A percentile compares a stretch with the other conserved stretches of the same genome.
Evolutionary conservation across 129 eudicot species (phyloP).

Genomic region (Saussurea involucrata): DNA sequence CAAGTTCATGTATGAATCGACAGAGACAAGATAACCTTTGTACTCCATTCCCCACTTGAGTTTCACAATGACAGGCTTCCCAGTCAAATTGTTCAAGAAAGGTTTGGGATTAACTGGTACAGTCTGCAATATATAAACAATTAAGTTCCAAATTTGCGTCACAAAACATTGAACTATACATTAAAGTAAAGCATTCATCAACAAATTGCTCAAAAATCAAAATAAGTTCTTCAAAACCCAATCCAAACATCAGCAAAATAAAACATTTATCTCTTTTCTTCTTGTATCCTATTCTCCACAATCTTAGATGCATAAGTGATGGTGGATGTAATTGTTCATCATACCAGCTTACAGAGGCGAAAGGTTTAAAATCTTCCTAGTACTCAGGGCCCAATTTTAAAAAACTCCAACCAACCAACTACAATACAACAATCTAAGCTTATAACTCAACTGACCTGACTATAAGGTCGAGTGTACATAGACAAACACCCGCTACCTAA

Average conservation of each 20-base stretch:
- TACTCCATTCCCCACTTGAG: slow-evolving; percentile 96
- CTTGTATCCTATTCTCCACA: not conserved
- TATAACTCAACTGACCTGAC: not conserved
- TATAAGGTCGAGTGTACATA: not conserved
- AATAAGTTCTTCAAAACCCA: not conserved
- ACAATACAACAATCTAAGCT: not conserved
- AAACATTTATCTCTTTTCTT: not conserved
- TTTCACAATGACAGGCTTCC: slow-evolving; percentile 78
- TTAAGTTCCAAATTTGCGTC: not conserved
- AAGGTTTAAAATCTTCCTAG: not conserved
- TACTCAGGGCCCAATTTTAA: not conserved
- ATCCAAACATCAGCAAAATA: not conserved
- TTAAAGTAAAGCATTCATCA: not conserved
- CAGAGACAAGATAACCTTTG: slow-evolving; percentile 85
- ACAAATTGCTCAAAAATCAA: slow-evolving; percentile 10
- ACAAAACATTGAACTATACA: not conserved
- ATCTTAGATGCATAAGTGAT: not conserved
- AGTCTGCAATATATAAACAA: slow-evolving; percentile 40
- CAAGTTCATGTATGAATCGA: slow-evolving; percentile 86
- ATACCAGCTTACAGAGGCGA: not conserved
- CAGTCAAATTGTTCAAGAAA: slow-evolving; percentile 84
- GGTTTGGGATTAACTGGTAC: slow-evolving; percentile 89
- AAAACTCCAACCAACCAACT: not conserved
- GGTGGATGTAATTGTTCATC: not conserved
- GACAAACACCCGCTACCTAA: not conserved